These are phyloP conservation scores for Cryptococcus sp. DNA, from an alignment of 1,284 basidiomycete genomes.

Conservation along the genomic window DNA sequence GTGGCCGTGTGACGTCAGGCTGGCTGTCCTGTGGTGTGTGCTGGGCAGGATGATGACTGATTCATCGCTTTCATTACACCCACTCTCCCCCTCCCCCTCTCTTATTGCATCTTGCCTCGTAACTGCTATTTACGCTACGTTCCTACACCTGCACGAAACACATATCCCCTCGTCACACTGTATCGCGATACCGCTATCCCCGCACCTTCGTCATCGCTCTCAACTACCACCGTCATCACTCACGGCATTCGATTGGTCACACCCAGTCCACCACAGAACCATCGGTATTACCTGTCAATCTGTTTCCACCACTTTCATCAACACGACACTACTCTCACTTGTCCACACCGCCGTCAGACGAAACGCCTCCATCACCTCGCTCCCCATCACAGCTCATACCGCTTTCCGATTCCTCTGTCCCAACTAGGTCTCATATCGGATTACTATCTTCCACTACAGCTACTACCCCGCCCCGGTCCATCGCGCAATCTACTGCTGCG, in stretches of 20 bases:
- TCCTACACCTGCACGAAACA: too few relatives aligned
- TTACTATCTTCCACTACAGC: not conserved
- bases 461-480: not conserved
- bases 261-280: too few relatives aligned
- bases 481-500: not conserved
- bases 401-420: constrained; percentile 11
- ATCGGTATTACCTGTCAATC: not conserved
- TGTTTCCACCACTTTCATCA: not conserved
- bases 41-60: not conserved
- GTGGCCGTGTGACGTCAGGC: too few relatives aligned
- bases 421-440: not conserved
- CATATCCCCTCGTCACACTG: too few relatives aligned
- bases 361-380: constrained; percentile 4
- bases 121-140: too few relatives aligned
- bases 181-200: too few relatives aligned
- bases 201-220: too few relatives aligned
- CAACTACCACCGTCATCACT: too few relatives aligned
- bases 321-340: not conserved
- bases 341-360: constrained; percentile 2
- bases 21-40: too few relatives aligned
- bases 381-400: constrained; percentile 21
- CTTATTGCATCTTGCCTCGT: too few relatives aligned
- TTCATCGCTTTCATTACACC: not conserved
- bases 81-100: not conserved
- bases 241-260: too few relatives aligned